A percentile compares a stretch with the other conserved stretches of the same genome.
phyloP scores from a whole-genome alignment of 768 basidiomycete genomes.

The Leccinum obscurum region DNA sequence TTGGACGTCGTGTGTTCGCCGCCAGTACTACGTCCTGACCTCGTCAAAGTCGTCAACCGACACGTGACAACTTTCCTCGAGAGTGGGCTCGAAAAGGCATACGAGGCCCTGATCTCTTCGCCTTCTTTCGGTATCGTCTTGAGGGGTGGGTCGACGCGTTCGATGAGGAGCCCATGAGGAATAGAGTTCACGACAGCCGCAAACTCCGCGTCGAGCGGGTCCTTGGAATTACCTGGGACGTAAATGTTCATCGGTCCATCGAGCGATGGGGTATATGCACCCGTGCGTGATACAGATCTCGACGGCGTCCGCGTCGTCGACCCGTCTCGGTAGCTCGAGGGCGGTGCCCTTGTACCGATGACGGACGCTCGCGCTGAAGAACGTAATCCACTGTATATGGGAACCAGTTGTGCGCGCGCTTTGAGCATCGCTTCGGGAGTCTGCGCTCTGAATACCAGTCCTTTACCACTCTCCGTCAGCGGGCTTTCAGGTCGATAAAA shows the following conservation, averaged over 20 bases:
- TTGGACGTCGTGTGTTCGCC: constrained; percentile 50
- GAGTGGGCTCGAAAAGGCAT: constrained; percentile 74
- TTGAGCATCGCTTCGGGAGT: constrained; percentile 68
- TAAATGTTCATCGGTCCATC: constrained; percentile 63
- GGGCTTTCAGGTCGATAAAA: constrained; percentile 59
- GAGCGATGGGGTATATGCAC: constrained; percentile 59
- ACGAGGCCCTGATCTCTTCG: constrained; percentile 82
- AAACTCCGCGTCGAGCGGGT: constrained; percentile 83
- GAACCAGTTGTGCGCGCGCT: constrained; percentile 59
- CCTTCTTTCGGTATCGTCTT: constrained; percentile 63
- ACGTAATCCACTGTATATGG: constrained; percentile 50
- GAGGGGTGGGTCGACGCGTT: constrained; percentile 79
- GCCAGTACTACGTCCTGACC: constrained; percentile 46
- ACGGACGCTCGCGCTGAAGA: constrained; percentile 41
- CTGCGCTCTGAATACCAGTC: constrained; percentile 51
- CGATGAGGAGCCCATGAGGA: constrained; percentile 73
- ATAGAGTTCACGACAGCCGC: constrained; percentile 73
- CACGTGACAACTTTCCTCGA: constrained; percentile 76
- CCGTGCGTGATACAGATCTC: constrained; percentile 64
- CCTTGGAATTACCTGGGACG: constrained; percentile 60
- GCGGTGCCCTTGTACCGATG: constrained; percentile 50
- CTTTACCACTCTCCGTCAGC: constrained; percentile 35
- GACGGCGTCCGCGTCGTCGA: constrained; percentile 57
- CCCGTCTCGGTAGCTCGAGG: constrained; percentile 74
- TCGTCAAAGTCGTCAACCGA: constrained; percentile 74